Conservation (phyloP, 2,329 filamentous ascomycete species). For the Paraphoma chrysanthemicola region DNA sequence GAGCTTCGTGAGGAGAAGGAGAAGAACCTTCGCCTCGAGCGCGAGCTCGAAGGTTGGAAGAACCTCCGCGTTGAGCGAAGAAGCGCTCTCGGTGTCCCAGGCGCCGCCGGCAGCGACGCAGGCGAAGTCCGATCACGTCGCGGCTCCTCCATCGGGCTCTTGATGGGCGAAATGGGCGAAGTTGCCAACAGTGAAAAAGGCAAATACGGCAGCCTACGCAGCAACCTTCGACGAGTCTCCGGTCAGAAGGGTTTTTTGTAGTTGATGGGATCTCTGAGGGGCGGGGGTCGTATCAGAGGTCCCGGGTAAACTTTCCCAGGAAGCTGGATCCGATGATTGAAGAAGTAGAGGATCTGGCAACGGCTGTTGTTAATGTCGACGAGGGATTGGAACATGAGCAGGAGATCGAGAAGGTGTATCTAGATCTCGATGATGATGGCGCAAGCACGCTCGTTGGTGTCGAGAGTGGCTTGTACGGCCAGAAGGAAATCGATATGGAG, state of each 20-base stretch:
- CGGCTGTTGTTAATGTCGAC: conserved; percentile 13
- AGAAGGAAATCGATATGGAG: conserved; percentile 27
- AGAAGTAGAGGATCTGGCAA: conserved; percentile 31
- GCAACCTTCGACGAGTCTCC: conserved; percentile 51
- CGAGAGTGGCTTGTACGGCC: conserved; percentile 4
- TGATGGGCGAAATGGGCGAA: conserved; percentile 46
- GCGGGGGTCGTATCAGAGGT: conserved; percentile 36
- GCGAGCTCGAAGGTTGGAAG: conserved; percentile 86
- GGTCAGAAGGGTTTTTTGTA: conserved; percentile 61
- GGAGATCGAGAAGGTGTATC: conserved; percentile 22
- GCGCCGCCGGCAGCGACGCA: conserved; percentile 50
- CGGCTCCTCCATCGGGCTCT: conserved; percentile 51
- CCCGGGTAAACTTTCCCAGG: conserved; percentile 26
- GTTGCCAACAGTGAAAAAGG: conserved; percentile 36
- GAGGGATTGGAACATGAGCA: conserved; percentile 13
- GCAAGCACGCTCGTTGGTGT: conserved; percentile 9
- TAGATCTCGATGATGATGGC: conserved; percentile 18
- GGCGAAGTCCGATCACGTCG: conserved; percentile 52
- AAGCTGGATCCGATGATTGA: conserved; percentile 38
- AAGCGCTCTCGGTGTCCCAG: conserved; percentile 43
- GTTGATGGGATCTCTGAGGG: conserved; percentile 40
- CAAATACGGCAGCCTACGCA: conserved; percentile 41
- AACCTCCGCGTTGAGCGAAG: conserved; percentile 68
- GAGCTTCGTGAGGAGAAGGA: conserved; percentile 90
- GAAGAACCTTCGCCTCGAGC: conserved; percentile 79